A percentile compares a stretch with the other conserved stretches of the same genome.
phyloP scores from a whole-genome alignment of 805 yeast genomes.

The Kluyveromyces lactis region DNA sequence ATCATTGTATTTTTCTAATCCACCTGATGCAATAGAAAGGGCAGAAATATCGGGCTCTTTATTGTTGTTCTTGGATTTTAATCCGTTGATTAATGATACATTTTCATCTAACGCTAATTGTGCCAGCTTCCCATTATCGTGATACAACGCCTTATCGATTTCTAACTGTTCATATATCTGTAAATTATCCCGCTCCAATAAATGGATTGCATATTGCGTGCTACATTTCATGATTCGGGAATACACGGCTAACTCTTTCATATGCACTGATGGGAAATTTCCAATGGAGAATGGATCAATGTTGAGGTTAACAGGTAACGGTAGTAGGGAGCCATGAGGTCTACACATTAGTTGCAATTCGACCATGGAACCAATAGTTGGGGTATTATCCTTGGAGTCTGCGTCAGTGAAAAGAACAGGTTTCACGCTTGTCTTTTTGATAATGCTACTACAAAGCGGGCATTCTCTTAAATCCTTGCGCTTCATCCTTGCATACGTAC shows the following conservation, averaged over 20 bases:
- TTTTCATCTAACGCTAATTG: conserved; percentile 50
- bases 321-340: conserved; percentile 35
- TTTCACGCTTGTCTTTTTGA: conserved; percentile 47
- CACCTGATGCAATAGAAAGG: conserved; percentile 7
- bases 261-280: conserved; percentile 49
- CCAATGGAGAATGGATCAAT: conserved; percentile 32
- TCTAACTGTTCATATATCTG: conserved; percentile 43
- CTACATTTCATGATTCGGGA: conserved; percentile 68
- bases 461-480: conserved; percentile 57
- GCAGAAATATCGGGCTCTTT: conserved; percentile 6
- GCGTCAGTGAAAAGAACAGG: conserved; percentile 49
- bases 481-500: conserved; percentile 22
- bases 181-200: conserved; percentile 52
- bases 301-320: conserved; percentile 43
- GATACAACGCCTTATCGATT: conserved; percentile 51
- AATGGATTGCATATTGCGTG: conserved; percentile 40
- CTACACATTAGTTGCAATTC: conserved; percentile 59
- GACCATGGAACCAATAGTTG: conserved; percentile 47
- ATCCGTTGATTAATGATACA: conserved; percentile 35
- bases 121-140: conserved; percentile 49
- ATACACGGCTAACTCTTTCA: conserved; percentile 37
- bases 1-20: conserved; percentile 27
- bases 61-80: conserved; percentile 8
- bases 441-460: conserved; percentile 64
- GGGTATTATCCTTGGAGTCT: conserved; percentile 50